phyloP scores from a whole-genome alignment of 2,329 filamentous ascomycete species.

The Fusarium sp. region DNA sequence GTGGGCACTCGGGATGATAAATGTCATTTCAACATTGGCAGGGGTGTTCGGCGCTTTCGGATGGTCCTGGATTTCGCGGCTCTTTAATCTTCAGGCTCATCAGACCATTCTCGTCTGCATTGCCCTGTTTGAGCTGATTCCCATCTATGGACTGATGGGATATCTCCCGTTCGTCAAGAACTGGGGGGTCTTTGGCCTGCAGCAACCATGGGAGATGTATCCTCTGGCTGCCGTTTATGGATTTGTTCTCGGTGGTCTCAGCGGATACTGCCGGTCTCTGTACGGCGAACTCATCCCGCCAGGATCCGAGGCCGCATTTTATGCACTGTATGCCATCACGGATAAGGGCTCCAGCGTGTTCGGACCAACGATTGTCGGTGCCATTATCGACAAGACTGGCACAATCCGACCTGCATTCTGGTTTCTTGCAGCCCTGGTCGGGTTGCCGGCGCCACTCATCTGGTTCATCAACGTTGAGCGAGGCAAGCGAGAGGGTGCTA shows the following conservation, averaged over 20 bases:
- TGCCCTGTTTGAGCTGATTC: slow-evolving; percentile 89
- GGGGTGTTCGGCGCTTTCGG: slow-evolving; percentile 90
- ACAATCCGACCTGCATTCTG: slow-evolving; percentile 90
- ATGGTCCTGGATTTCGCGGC: slow-evolving; percentile 83
- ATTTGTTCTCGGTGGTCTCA: slow-evolving; percentile 91
- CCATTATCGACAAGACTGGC: slow-evolving; percentile 86
- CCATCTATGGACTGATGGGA: slow-evolving; percentile 88
- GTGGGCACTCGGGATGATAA: slow-evolving; percentile 90
- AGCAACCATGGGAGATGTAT: slow-evolving; percentile 97
- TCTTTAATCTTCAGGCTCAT: slow-evolving; percentile 77
- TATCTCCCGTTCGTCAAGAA: slow-evolving; percentile 83
- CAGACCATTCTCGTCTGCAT: slow-evolving; percentile 96
- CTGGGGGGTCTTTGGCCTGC: slow-evolving; percentile 85
- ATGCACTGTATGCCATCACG: slow-evolving; percentile 95
- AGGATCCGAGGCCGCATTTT: slow-evolving; percentile 95
- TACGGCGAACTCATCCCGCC: slow-evolving; percentile 95
- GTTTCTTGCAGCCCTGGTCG: slow-evolving; percentile 89
- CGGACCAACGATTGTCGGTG: slow-evolving; percentile 91
- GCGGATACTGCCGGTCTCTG: slow-evolving; percentile 90
- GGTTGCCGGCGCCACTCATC: slow-evolving; percentile 85
- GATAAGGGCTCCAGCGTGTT: slow-evolving; percentile 97
- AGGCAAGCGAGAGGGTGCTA: slow-evolving; percentile 75
- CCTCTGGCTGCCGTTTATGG: slow-evolving; percentile 91
- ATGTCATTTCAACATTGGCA: slow-evolving; percentile 86
- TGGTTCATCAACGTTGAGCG: slow-evolving; percentile 86